phyloP scores from a whole-genome alignment of 345 rosid species.

The Adansonia digitata region DNA sequence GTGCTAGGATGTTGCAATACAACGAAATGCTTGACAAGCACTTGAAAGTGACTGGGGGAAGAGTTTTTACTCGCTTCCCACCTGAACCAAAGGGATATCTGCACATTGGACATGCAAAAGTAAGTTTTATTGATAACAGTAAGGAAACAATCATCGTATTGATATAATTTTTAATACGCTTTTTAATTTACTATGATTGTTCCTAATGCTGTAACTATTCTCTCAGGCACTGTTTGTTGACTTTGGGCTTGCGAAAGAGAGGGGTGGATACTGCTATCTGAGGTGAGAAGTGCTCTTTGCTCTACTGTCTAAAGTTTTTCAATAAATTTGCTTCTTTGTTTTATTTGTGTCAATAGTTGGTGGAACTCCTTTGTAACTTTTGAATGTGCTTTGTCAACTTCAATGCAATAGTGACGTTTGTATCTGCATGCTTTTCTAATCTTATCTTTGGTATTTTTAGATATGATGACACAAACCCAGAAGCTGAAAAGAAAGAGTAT shows the following conservation, averaged over 20 bases:
- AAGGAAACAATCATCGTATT: neutral
- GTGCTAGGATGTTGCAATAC: constrained; percentile 79
- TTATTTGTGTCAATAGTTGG: neutral
- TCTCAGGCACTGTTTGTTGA: constrained; percentile 92
- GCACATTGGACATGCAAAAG: constrained; percentile 99
- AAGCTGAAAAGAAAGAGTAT: constrained; percentile 96
- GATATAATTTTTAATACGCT: neutral
- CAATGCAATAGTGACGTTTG: neutral
- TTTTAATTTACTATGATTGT: neutral
- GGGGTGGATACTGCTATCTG: constrained; percentile 81
- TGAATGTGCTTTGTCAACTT: neutral
- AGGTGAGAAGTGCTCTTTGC: constrained; percentile 41
- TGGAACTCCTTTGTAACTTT: neutral
- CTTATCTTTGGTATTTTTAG: constrained; percentile 28
- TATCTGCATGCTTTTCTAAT: neutral
- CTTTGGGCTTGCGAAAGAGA: constrained; percentile 93
- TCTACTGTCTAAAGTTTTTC: neutral
- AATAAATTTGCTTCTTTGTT: neutral
- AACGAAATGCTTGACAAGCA: constrained; percentile 77
- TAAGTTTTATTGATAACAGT: constrained; percentile 21
- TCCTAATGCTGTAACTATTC: constrained; percentile 1
- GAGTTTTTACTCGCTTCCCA: constrained; percentile 76
- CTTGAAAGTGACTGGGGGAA: constrained; percentile 68
- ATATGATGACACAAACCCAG: constrained; percentile 94
- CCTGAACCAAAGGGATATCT: constrained; percentile 99